phyloP scores from a whole-genome alignment of 2,329 filamentous ascomycete species.

The Apiospora malaysiana region DNA sequence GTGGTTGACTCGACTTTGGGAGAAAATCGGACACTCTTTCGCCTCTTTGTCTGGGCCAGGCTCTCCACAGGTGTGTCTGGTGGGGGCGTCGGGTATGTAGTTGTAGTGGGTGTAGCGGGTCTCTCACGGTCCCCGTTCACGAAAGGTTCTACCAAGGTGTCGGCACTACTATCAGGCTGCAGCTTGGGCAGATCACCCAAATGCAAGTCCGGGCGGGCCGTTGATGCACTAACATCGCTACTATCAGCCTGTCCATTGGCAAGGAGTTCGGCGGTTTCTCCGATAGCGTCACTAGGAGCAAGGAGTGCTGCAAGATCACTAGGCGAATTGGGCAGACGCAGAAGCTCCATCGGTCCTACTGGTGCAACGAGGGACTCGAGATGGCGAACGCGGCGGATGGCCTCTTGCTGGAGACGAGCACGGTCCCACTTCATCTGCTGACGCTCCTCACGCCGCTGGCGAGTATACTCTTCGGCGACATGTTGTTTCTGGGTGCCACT shows the following conservation, averaged over 20 bases:
- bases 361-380: constrained; percentile 53
- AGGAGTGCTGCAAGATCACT: constrained; percentile 40
- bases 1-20: constrained; percentile 70
- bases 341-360: constrained; percentile 53
- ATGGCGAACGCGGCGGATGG: constrained; percentile 71
- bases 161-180: constrained; percentile 20
- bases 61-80: constrained; percentile 22
- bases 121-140: constrained; percentile 11
- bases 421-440: constrained; percentile 88
- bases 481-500: constrained; percentile 66
- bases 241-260: constrained; percentile 8
- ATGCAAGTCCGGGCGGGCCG: neutral
- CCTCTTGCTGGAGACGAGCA: constrained; percentile 85
- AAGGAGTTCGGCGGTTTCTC: neutral
- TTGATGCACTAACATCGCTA: constrained; percentile 11
- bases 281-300: constrained; percentile 28
- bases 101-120: neutral
- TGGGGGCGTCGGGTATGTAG: constrained; percentile 23
- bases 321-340: constrained; percentile 62
- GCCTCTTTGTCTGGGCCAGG: constrained; percentile 44
- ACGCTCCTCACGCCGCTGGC: constrained; percentile 77
- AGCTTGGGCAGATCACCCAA: neutral
- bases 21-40: constrained; percentile 75
- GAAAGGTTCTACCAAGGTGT: constrained; percentile 26
- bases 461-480: constrained; percentile 84